Base-by-base conservation (phyloP, 768 basidiomycete genomes). In the Russula abietina region DNA sequence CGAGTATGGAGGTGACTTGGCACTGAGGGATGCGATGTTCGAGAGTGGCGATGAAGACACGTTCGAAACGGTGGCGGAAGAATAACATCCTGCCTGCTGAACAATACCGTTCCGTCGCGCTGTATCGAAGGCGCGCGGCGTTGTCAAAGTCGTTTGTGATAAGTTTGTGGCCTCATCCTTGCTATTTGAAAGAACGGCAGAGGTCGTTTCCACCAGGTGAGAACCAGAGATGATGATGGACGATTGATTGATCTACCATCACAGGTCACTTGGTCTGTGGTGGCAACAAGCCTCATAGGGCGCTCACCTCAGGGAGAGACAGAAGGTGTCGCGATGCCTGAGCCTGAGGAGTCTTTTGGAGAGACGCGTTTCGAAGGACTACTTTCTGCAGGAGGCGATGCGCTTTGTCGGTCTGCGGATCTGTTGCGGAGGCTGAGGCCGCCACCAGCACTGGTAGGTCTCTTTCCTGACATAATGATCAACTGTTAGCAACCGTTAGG, bases 241-340 rank as follows among this genome's bases (percentile, higher is more conserved):
- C 46, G 62, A 64, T 48, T 59, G 52, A 43, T 50, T 45, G 17
- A 38, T 64, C 58, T 64, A 8, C 14, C 14, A 17, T 8, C 17
- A 17, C 32, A 26, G 28, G 38, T 55, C 32, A n/a, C n/a, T n/a
- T n/a, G n/a, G n/a, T n/a, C n/a, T 54, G 33, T 17, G 39, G n/a
- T n/a, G n/a, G n/a, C n/a, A 24, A 19, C 38, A 54, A 12, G 33
- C 24, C 3, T 1, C 17, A 6, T 10, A 11, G 14, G 11, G 14
- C 45, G 11, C 19, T 55, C 32, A 60, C 62, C 57, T 60, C 62
- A 1, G 62, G 62, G n/a, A 64, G 48, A 51, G 19, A 36, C 6
- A 36, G 46, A 55, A 50, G 38, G 38, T 46, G 28, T 24, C 53
- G 53, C 16, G 46, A 24, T 6, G 30, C 19, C n/a, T n/a, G n/a